phyloP scores from a whole-genome alignment of 2,329 filamentous ascomycete species.

The Mycosphaerella arachidis region DNA sequence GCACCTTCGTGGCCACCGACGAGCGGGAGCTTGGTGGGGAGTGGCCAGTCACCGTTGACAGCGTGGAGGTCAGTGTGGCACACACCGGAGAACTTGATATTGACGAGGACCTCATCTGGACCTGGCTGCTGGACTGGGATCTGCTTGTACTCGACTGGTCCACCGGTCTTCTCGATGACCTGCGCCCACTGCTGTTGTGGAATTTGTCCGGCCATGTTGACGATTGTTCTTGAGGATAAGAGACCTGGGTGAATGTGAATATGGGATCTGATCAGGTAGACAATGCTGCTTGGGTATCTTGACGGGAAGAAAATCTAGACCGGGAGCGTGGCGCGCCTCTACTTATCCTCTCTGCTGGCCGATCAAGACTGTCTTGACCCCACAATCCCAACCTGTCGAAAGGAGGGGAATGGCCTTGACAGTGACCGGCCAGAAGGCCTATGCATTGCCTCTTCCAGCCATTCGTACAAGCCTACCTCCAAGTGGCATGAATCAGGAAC shows the following conservation, averaged over 20 bases:
- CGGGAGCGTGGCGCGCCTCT: constrained; percentile 6
- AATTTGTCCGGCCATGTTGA: constrained; percentile 46
- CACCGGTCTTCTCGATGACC: constrained; percentile 77
- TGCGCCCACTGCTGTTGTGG: constrained; percentile 87
- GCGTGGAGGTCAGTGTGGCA: constrained; percentile 84
- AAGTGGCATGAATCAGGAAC: constrained; percentile 12
- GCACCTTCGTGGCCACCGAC: constrained; percentile 78
- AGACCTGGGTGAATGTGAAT: constrained; percentile 1
- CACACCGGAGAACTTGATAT: constrained; percentile 85
- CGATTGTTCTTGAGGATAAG: constrained; percentile 1
- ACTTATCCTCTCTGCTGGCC: constrained; percentile 10
- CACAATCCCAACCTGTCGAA: constrained; percentile 11
- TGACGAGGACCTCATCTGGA: constrained; percentile 85
- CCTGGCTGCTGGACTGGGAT: constrained; percentile 78
- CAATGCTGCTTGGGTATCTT: constrained; percentile 4
- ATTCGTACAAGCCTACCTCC: constrained; percentile 12
- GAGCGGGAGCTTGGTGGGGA: constrained; percentile 75
- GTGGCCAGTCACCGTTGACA: constrained; percentile 84
- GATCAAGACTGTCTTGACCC: constrained; percentile 2
- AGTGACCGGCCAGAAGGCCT: constrained; percentile 17
- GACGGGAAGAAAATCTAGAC: not conserved
- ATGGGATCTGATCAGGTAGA: constrained; percentile 5
- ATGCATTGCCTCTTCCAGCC: constrained; percentile 7
- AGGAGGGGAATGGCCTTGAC: constrained; percentile 17
- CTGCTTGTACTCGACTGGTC: constrained; percentile 66